Percentiles rank a stretch among this genome's conserved stretches.
These are phyloP conservation scores for Kalmusia sp. DNA, from an alignment of 2,329 filamentous ascomycete species.

Conservation along the genomic window DNA sequence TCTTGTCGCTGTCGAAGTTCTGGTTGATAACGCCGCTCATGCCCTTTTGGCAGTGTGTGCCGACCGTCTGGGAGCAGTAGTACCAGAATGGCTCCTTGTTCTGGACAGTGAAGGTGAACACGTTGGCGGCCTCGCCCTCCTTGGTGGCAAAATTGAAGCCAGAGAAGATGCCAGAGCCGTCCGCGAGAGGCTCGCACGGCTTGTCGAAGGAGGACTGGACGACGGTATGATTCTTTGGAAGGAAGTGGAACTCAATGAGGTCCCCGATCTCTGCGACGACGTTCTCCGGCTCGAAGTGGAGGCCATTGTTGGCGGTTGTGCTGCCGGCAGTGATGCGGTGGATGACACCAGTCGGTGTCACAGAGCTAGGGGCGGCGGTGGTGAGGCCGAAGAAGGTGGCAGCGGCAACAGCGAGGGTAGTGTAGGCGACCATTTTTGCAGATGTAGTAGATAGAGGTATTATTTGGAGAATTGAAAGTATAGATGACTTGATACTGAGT, in stretches of 20 bases:
- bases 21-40: constrained; percentile 77
- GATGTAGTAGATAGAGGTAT: constrained; percentile 9
- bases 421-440: constrained; percentile 35
- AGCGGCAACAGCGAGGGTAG: constrained; percentile 25
- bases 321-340: constrained; percentile 38
- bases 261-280: constrained; percentile 39
- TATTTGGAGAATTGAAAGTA: constrained; percentile 12
- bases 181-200: constrained; percentile 69
- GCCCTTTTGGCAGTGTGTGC: constrained; percentile 71
- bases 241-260: constrained; percentile 58
- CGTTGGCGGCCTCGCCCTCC: constrained; percentile 38
- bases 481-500: constrained; percentile 9
- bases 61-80: constrained; percentile 72
- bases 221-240: constrained; percentile 73
- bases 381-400: constrained; percentile 28
- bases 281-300: constrained; percentile 43
- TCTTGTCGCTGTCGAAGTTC: constrained; percentile 34
- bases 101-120: constrained; percentile 73
- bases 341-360: constrained; percentile 30
- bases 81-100: constrained; percentile 77
- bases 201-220: constrained; percentile 76
- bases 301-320: constrained; percentile 31
- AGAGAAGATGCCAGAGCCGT: constrained; percentile 61
- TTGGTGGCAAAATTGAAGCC: constrained; percentile 67
- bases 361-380: constrained; percentile 22